A percentile compares a stretch with the other conserved stretches of the same genome.
phyloP scores from a whole-genome alignment of 2,329 filamentous ascomycete genomes.

The Colletotrichum salicis region DNA sequence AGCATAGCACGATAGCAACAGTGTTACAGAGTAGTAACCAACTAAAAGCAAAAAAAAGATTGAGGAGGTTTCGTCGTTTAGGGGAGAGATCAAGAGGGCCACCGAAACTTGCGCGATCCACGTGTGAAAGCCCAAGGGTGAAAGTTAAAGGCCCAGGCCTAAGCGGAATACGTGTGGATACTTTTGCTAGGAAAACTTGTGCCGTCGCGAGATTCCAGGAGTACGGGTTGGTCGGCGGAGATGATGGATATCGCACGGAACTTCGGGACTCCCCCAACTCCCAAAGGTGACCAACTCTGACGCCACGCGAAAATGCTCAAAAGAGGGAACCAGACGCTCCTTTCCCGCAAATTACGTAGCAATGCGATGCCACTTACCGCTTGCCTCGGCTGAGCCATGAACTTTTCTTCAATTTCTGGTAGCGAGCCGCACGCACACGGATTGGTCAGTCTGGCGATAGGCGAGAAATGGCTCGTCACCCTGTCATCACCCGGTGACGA shows the following conservation, averaged over 20 bases:
- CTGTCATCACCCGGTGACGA: conserved; percentile 4
- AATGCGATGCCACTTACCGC: neutral
- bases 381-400: neutral
- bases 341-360: conserved; percentile 4
- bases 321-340: neutral
- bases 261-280: neutral
- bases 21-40: neutral
- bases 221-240: conserved; percentile 9
- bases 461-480: conserved; percentile 11
- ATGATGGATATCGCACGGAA: conserved; percentile 11
- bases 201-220: conserved; percentile 30
- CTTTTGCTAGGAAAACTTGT: neutral
- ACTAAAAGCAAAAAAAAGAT: neutral
- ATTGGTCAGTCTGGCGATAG: neutral
- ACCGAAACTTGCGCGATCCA: neutral
- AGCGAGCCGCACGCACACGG: conserved; percentile 1
- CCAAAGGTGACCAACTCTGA: neutral
- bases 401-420: neutral
- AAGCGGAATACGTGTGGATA: conserved; percentile 10
- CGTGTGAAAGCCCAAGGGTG: conserved; percentile 2
- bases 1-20: neutral
- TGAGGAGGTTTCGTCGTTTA: neutral
- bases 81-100: neutral
- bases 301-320: conserved; percentile 2
- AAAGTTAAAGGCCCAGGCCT: conserved; percentile 1